Conservation (phyloP, 257 asterid genomes). For the Solanum sitiens region DNA sequence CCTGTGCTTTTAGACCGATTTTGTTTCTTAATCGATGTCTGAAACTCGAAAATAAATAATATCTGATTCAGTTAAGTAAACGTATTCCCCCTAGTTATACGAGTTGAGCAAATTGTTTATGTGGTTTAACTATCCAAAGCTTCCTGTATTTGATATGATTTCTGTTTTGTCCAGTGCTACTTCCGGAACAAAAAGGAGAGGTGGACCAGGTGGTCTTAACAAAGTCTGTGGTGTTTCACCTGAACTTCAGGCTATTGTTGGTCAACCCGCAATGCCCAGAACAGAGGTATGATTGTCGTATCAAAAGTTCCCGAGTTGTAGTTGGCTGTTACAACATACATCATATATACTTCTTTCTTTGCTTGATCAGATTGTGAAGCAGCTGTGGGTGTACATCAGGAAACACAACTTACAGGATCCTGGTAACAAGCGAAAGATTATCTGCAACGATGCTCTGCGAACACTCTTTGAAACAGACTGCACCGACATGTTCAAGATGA, state of each 20-base stretch:
- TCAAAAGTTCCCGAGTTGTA: neutral
- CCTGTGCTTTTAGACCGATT: neutral
- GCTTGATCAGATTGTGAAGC: conserved; percentile 44
- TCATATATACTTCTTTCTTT: neutral
- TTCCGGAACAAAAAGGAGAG: conserved; percentile 65
- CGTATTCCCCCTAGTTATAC: neutral
- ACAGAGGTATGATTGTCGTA: conserved; percentile 51
- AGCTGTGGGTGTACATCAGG: conserved; percentile 72
- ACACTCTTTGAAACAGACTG: conserved; percentile 60
- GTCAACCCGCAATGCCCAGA: conserved; percentile 73
- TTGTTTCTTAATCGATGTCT: neutral
- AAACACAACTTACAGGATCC: conserved; percentile 81
- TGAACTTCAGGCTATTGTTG: conserved; percentile 71
- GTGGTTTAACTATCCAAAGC: neutral
- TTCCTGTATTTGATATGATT: neutral
- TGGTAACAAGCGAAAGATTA: conserved; percentile 59
- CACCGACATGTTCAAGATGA: conserved; percentile 94
- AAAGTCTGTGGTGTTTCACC: conserved; percentile 87
- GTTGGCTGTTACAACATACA: neutral
- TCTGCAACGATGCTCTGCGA: conserved; percentile 65
- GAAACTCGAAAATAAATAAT: neutral
- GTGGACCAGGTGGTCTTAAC: conserved; percentile 84
- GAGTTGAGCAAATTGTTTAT: neutral
- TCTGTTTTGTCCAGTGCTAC: conserved; percentile 30
- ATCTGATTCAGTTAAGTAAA: neutral